Conservation (phyloP, 768 basidiomycete species). For the Leucosporidium creatinivorum region DNA sequence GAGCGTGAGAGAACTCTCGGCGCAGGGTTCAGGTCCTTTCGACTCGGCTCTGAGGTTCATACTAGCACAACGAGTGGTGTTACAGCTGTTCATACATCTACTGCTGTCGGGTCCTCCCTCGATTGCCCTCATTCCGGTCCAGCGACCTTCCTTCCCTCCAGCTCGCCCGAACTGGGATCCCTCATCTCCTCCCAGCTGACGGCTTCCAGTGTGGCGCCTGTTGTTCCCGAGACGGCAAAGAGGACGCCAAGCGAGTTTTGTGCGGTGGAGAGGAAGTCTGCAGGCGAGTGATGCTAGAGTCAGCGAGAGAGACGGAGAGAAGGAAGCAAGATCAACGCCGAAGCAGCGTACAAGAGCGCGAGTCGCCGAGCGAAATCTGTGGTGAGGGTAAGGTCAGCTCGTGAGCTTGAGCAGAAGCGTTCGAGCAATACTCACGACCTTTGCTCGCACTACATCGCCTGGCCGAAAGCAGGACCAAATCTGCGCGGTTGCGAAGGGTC, state of each 20-base stretch:
- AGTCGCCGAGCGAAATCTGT: slow-evolving; percentile 85
- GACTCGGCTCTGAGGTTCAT: too few relatives aligned
- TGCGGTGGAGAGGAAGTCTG: slow-evolving; percentile 77
- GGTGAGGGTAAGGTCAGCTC: not conserved
- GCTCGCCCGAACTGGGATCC: slow-evolving; percentile 41
- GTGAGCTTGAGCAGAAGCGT: not conserved
- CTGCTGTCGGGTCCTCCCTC: not conserved
- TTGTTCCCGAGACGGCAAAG: slow-evolving; percentile 54
- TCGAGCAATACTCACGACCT: slow-evolving; percentile 57
- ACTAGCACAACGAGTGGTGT: too few relatives aligned
- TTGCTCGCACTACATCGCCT: slow-evolving; percentile 78
- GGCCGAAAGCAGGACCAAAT: slow-evolving; percentile 86
- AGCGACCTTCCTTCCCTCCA: slow-evolving; percentile 44
- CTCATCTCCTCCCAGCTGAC: slow-evolving; percentile 46
- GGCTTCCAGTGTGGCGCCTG: slow-evolving; percentile 42
- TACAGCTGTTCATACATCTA: too few relatives aligned
- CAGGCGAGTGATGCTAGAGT: too few relatives aligned
- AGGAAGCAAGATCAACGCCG: too few relatives aligned
- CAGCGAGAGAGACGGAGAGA: not conserved
- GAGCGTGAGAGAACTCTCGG: too few relatives aligned
- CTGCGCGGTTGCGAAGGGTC: slow-evolving; percentile 38
- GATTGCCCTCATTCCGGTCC: slow-evolving; percentile 21
- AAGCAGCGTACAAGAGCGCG: slow-evolving; percentile 54
- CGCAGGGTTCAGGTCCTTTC: too few relatives aligned
- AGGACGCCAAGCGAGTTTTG: slow-evolving; percentile 85